Base-by-base conservation (phyloP, 2,329 filamentous ascomycete species). In the Aspergillus terreus region DNA sequence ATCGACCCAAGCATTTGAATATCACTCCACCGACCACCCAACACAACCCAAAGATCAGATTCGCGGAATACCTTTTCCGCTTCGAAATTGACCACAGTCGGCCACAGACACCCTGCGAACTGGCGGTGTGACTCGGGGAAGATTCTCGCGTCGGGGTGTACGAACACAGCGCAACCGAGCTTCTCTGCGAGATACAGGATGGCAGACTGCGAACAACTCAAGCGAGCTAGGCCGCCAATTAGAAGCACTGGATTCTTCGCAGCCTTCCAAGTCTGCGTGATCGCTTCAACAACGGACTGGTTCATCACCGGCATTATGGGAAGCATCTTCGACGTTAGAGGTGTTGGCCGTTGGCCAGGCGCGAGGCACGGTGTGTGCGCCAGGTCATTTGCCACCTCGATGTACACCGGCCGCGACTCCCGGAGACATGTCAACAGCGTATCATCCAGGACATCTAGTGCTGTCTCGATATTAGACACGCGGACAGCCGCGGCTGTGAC, bases 401-500 rank as follows among this genome's bases (percentile, higher is more conserved):
- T 53, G 19, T 53, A 53, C 10, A 55, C 47, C 0, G 53, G 53
- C 2, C 53, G 14, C 2, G 47, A 53, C 2, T 30, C 19, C 12
- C 33, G 11, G 0, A 53, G 25, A n/a, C 50, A 55, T 27, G 53
- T 40, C 11, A 35, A 4, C 14, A 55, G 19, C 5, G 48, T 30
- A 5, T 47, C 38, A 44, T 55, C 53, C 15, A 55, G 15, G 3
- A 48, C 45, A 11, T 46, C 21, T 2, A n/a, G 14, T 4, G 50
- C 51, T 12, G 48, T 50, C 11, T 50, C 30, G 2, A 27, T 23
- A 2, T 46, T 44, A 1, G 46, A 21, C 1, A 50, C 9, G 4
- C 53, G 50, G 6, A 55, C 46, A 6, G 53, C 48, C 4, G 44
- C 45, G 23, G 50, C 50, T 6, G 53, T 53, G 4, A 53, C 47